Base-by-base conservation (phyloP, 768 basidiomycete species). In the Lentinula guzmanii region DNA sequence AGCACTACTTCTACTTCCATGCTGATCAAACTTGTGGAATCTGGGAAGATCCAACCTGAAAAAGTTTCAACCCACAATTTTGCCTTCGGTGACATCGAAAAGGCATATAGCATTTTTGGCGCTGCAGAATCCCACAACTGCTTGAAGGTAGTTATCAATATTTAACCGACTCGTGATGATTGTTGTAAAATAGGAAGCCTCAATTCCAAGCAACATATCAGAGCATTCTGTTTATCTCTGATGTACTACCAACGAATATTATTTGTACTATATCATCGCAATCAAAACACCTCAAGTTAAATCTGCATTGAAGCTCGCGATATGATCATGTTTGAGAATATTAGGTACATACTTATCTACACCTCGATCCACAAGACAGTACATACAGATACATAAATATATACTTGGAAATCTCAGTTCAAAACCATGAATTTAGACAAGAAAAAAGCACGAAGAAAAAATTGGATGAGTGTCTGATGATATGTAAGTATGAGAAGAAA, bases 101-200 rank as follows among this genome's bases (percentile, higher is more conserved):
- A 68, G 4, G 69, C 68, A 33, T 70, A 70, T 52, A 16, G 33
- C 11, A 62, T 65, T 5, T 70, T 69, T 48, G 60, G 52, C 4
- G 48, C 64, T 6, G 69, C 69, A 5, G 67, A 67, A 24, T 15
- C 61, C 51, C 56, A 69, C 56, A 59, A 68, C 15, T 68, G 65
- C 39, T 46, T 70, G 31, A 70, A 70, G 59, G 64, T 68, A 11
- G 63, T 68, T 15, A 66, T 70, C 51, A 48, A 70, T 18, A 66
- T 70, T 41, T 64, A 48, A 51, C 28, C 28, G 28, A 28, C 28
- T 28, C 28, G 28, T 28, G 28, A 28, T 28, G 28, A 4, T 28
- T 28, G 50, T n/a, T 16, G 42, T 15, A 43, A 5, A 37, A 1
- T 11, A 11, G 37, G 37, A 37, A 37, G 37, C 37, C 37, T 39